Evolutionary conservation across 2,329 filamentous ascomycete genomes (phyloP).

Genomic region (Dendrostoma leiphaemia): DNA sequence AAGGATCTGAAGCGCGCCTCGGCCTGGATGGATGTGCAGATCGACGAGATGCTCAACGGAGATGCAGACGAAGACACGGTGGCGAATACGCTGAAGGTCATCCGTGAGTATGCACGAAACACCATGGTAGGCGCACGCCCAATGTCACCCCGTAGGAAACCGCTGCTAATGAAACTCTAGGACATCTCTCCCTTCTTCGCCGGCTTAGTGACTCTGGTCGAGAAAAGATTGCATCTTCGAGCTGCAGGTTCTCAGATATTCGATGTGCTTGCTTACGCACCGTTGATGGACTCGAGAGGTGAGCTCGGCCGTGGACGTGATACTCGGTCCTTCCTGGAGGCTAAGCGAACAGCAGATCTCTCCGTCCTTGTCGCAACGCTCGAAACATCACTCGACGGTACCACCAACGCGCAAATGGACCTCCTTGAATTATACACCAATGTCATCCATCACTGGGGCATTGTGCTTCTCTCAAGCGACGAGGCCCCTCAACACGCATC

Average conservation of each 20-base stretch:
- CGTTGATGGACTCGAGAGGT: conserved; percentile 58
- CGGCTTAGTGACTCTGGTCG: conserved; percentile 53
- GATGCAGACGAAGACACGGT: conserved; percentile 47
- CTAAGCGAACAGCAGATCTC: conserved; percentile 4
- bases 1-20: conserved; percentile 29
- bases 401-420: conserved; percentile 50
- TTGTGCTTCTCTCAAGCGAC: conserved; percentile 38
- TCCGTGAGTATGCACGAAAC: conserved; percentile 54
- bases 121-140: conserved; percentile 58
- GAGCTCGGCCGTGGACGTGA: conserved; percentile 13
- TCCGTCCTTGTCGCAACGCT: conserved; percentile 4
- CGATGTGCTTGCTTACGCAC: conserved; percentile 52
- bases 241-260: not conserved
- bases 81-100: conserved; percentile 52
- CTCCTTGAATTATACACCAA: conserved; percentile 67
- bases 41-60: conserved; percentile 28
- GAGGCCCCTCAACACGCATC: conserved; percentile 36
- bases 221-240: conserved; percentile 18
- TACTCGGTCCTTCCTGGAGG: not conserved
- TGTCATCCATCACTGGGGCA: conserved; percentile 61
- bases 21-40: conserved; percentile 16
- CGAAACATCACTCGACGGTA: conserved; percentile 42
- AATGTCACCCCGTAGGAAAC: not conserved
- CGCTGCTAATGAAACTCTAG: not conserved
- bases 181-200: conserved; percentile 34